Evolutionary conservation across 1,139 yeast genomes (phyloP), one percentile per base, ranked within the genome.

Genomic region (Candida sojae): DNA sequence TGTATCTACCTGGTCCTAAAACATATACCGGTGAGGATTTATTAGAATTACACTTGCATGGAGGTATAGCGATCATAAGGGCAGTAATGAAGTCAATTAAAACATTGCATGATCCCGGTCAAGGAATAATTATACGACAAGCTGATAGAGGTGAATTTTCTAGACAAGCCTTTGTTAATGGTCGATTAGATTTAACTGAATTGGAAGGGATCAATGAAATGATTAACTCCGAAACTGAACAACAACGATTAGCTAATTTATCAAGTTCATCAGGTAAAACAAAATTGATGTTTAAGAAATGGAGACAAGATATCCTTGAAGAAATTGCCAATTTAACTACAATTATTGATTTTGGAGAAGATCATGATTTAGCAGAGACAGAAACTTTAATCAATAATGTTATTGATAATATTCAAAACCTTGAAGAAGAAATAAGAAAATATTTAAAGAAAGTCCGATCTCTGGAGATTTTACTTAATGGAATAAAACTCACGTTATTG

Each of bases 121-220:
- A 68, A 0, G 73, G 71, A 0, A 56, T 66, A 1, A 69, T 77
- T 10, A 81, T 92, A 7, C 64, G 98, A 47, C 84, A 86, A 62
- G 99, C 99, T 0, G 93, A 88, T 59, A 84, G 89, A 5, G 99
- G 99, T 4, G 99, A 95, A 65, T 95, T 95, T 60, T 87, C 97
- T 0, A 77, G 75, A 56, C 75, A 96, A 39, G 97, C 97, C 0
- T 89, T 88, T 58, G 67, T 82, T 46, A 88, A 88, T 62, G 86
- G 89, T 1, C 70, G 85, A 48, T 74, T 78, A 50, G 85, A 81
- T 58, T 63, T 95, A 53, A 90, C 97, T 0, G 92, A 92, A 60
- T 80, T 90, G 6, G 99, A 93, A 67, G 97, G 97, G 0, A 83
- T 93, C 8, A 75, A 93, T 52, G 96, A 89, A 47, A 71, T 92